Base-by-base conservation (phyloP, 2,329 filamentous ascomycete genomes). In the Fusarium sp. region DNA sequence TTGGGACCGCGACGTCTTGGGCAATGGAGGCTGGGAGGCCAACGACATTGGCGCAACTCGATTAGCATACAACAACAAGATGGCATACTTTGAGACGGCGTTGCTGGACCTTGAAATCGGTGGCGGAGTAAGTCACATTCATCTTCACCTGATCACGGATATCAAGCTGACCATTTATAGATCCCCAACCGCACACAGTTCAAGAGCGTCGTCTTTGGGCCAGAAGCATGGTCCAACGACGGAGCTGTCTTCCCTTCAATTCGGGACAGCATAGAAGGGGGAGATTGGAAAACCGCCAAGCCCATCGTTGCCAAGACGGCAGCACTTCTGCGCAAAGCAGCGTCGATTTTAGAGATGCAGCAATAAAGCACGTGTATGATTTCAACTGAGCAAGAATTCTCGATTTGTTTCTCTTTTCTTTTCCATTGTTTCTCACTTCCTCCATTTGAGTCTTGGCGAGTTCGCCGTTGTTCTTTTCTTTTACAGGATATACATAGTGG, bases 141-240 rank as follows among this genome's bases (percentile, higher is more conserved):
- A n/a, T 52, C 13, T 32, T 16, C 32, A 56, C 22, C 25, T 30
- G 42, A 47, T 18, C 22, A 27, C n/a, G 27, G 25, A 20, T 49
- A 49, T 10, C 4, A 37, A 29, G 41, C 60, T 74, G 53, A 76
- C 71, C 59, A 53, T 9, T 11, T 61, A 30, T n/a, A 94, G 92
- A 87, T 97, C 7, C 92, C 93, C 41, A 93, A 93, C 74, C 90
- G 95, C 70, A 92, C 92, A 7, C 96, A 98, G 81, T 99, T 94
- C 85, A 97, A 97, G 80, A 96, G 98, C 80, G 87, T 97, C 76
- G 83, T 99, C 60, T 97, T 94, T 77, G 95, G 92, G 3, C 96
- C 96, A 1, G 88, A 93, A 75, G 83, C 88, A 4, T 94, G 93
- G 91, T 90, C 90, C 10, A 74, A 79, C 51, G 77, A 79, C 53